These are phyloP conservation scores for Sporothrix inflata DNA, from an alignment of 2,329 filamentous ascomycete species.

Conservation along the genomic window DNA sequence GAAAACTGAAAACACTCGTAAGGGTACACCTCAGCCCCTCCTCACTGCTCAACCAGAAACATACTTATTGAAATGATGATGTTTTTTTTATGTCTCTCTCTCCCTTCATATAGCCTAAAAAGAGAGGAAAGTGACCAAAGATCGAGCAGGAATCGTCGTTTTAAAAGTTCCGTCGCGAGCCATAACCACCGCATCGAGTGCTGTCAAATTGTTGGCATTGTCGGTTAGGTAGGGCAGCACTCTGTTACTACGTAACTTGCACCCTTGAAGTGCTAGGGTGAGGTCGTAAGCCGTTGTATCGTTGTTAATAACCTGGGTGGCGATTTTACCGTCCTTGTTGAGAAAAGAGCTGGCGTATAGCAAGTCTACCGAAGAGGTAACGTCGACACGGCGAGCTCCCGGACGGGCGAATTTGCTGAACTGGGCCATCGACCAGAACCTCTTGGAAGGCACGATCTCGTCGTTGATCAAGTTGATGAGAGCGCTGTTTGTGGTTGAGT, in stretches of 20 bases:
- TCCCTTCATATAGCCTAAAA: too few relatives aligned
- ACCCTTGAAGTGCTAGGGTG: background rate
- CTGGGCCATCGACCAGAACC: constrained; percentile 15
- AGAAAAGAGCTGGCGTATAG: background rate
- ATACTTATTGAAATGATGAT: too few relatives aligned
- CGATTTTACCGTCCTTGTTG: constrained; percentile 11
- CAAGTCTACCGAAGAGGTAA: background rate
- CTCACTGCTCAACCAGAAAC: too few relatives aligned
- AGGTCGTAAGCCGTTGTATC: background rate
- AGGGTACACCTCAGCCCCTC: too few relatives aligned
- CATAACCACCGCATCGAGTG: background rate
- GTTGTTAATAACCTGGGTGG: constrained; percentile 12
- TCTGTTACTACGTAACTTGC: background rate
- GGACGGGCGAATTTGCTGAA: constrained; percentile 9
- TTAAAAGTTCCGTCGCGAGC: background rate
- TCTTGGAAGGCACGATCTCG: constrained; percentile 5
- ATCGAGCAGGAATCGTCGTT: constrained; percentile 5
- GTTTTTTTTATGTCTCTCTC: too few relatives aligned
- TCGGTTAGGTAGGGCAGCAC: background rate
- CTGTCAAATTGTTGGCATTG: constrained; percentile 11
- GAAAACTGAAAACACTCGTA: too few relatives aligned
- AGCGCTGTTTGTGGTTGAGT: constrained; percentile 12
- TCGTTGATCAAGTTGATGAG: constrained; percentile 6
- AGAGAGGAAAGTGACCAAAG: background rate
- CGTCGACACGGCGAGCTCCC: background rate